These are phyloP conservation scores for Dorcoceras hygrometricum DNA, from an alignment of 257 asterid genomes.

Conservation along the genomic window DNA sequence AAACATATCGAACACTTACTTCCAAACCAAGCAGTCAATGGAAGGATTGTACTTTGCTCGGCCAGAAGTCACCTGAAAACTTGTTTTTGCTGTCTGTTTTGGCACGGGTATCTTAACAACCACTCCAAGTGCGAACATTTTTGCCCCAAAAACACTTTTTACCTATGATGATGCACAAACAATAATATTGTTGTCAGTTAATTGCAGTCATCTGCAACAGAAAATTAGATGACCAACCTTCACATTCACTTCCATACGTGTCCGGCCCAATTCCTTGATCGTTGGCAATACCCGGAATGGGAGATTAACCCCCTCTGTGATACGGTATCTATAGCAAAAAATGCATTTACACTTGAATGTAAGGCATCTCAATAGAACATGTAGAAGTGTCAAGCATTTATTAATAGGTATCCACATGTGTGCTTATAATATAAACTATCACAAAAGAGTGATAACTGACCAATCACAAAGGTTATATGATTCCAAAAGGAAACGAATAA, in stretches of 20 bases:
- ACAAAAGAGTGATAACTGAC: not conserved
- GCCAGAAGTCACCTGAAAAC: constrained; percentile 98
- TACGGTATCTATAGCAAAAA: constrained; percentile 72
- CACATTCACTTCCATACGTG: constrained; percentile 99
- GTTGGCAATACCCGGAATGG: constrained; percentile 98
- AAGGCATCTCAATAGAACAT: constrained; percentile 16
- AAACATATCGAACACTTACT: constrained; percentile 51
- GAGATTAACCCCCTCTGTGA: constrained; percentile 98
- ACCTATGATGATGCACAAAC: constrained; percentile 52
- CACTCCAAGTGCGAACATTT: constrained; percentile 99
- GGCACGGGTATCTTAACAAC: constrained; percentile 99
- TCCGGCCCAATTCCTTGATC: constrained; percentile 96
- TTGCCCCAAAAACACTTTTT: constrained; percentile 98
- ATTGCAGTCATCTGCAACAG: not conserved
- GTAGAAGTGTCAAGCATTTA: not conserved
- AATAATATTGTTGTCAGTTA: not conserved
- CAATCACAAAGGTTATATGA: not conserved
- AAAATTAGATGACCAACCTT: constrained; percentile 61
- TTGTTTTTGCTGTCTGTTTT: constrained; percentile 96
- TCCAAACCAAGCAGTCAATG: constrained; percentile 96
- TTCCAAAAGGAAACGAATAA: too few relatives aligned
- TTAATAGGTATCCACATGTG: not conserved
- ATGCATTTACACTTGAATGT: constrained; percentile 22
- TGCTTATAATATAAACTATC: not conserved
- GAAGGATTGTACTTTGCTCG: constrained; percentile 95